These are phyloP conservation scores for Podaxis sp. DNA, from an alignment of 768 basidiomycete species.

Conservation along the genomic window DNA sequence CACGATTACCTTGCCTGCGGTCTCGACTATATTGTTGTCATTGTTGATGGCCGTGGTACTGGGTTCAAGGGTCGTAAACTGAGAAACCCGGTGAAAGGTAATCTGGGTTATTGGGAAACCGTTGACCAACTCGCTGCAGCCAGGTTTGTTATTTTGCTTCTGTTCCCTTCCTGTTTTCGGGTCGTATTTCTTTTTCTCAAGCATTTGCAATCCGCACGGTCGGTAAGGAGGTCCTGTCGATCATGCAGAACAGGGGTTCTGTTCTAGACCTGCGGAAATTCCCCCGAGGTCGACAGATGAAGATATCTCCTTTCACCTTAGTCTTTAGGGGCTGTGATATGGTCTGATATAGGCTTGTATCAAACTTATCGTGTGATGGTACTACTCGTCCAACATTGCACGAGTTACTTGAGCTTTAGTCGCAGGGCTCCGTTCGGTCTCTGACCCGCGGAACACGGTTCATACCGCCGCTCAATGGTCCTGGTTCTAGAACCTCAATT, in stretches of 20 bases:
- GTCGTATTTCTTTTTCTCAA: neutral
- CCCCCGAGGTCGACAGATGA: too few relatives aligned
- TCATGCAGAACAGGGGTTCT: too few relatives aligned
- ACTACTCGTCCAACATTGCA: too few relatives aligned
- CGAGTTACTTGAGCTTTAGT: too few relatives aligned
- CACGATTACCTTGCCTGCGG: constrained; percentile 82
- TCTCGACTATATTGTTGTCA: constrained; percentile 81
- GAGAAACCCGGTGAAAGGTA: constrained; percentile 84
- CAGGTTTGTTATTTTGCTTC: constrained; percentile 46
- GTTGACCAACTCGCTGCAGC: constrained; percentile 89
- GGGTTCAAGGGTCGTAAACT: constrained; percentile 85
- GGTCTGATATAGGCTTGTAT: too few relatives aligned
- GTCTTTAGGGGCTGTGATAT: too few relatives aligned
- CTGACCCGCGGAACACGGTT: neutral
- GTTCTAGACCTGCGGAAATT: too few relatives aligned
- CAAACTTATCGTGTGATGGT: too few relatives aligned
- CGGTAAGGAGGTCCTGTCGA: neutral
- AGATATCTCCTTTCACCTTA: too few relatives aligned
- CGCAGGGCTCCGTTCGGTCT: too few relatives aligned
- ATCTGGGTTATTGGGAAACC: constrained; percentile 89
- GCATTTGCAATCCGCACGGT: neutral
- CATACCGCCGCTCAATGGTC: neutral
- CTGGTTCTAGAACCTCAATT: neutral
- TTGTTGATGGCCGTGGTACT: constrained; percentile 92
- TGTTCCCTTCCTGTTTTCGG: constrained; percentile 5